Evolutionary conservation across 2,329 filamentous ascomycete species (phyloP), one percentile per base, ranked within the genome.

Genomic region (Dactylellina sp.): DNA sequence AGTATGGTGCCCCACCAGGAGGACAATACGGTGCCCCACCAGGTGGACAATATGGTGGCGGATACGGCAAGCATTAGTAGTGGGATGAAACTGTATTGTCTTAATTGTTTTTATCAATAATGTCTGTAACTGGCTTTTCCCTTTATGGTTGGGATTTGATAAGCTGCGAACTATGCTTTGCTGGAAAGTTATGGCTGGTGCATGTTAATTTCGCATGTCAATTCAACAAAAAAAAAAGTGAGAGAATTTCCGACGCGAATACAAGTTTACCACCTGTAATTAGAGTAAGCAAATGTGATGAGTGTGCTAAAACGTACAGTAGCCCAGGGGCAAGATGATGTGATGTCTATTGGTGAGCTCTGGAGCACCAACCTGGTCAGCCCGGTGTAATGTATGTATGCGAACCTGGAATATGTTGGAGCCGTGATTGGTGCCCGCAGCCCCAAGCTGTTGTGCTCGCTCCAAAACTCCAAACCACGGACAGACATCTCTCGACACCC

Each of bases 1-100:
- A 77, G 24, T 76, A 72, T 16, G 78, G 76, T 12, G 71, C 53
- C 32, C 64, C 42, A 25, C 77, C 76, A 37, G 60, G 59, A 32
- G 76, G 76, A 55, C 76, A 64, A 40, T 78, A 79, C 53, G 76
- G 76, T 42, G 79, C 79, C 6, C 77, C 77, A 35, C 78, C 79
- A 53, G 76, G 70, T 4, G 65, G 71, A 22, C 78, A 77, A 22
- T 76, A 72, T 16, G 57, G 65, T 40, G 52, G 28, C 28, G 47
- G 49, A 37, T 50, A 47, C 47, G 47, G 50, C 16, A n/a, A 35
- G 20, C 18, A 53, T 53, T 53, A 53, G 32, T 32, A 16, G 32
- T 16, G 24, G 7, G 37, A n/a, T 50, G 7, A 20, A 20, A 2
- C 28, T 60, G 16, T 11, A 22, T 14, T 60, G 22, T 39, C 22